Percentiles rank a stretch among this genome's conserved stretches.
Evolutionary conservation across 176 grass and related monocot species (phyloP).

Genomic region (Tillandsia leiboldiana): DNA sequence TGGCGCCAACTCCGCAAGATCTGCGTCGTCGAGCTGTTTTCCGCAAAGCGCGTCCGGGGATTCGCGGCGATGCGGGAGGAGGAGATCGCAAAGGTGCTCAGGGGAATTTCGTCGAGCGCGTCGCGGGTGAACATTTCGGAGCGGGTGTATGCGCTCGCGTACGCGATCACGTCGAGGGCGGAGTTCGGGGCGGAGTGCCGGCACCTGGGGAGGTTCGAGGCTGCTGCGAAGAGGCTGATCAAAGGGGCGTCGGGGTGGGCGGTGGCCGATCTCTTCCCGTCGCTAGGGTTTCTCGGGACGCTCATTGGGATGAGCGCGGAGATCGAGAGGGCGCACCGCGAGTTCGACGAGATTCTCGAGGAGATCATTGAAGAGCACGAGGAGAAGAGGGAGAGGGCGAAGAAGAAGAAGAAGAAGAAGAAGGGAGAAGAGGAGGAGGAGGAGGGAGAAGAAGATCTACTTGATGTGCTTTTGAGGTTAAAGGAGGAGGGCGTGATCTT

Average conservation of each 20-base stretch:
- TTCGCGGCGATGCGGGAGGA: slow-evolving; percentile 49
- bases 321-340: slow-evolving; percentile 23
- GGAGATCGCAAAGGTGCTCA: slow-evolving; percentile 25
- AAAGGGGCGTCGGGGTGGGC: slow-evolving; percentile 21
- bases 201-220: slow-evolving; percentile 15
- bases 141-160: neutral
- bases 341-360: slow-evolving; percentile 41
- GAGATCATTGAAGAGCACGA: slow-evolving; percentile 43
- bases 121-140: too few relatives aligned
- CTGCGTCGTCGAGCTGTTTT: slow-evolving; percentile 47
- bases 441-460: slow-evolving; percentile 7
- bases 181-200: slow-evolving; percentile 14
- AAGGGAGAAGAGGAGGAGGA: neutral
- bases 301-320: slow-evolving; percentile 1
- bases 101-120: neutral
- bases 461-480: slow-evolving; percentile 22
- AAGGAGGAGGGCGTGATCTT: slow-evolving; percentile 34
- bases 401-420: too few relatives aligned
- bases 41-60: slow-evolving; percentile 25
- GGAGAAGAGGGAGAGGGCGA: slow-evolving; percentile 10
- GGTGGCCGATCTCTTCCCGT: slow-evolving; percentile 31
- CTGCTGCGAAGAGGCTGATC: slow-evolving; percentile 6
- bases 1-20: slow-evolving; percentile 61
- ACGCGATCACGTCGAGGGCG: too few relatives aligned
- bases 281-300: slow-evolving; percentile 16